These are phyloP conservation scores for Claviceps africana DNA, from an alignment of 2,329 filamentous ascomycete species.

Conservation along the genomic window DNA sequence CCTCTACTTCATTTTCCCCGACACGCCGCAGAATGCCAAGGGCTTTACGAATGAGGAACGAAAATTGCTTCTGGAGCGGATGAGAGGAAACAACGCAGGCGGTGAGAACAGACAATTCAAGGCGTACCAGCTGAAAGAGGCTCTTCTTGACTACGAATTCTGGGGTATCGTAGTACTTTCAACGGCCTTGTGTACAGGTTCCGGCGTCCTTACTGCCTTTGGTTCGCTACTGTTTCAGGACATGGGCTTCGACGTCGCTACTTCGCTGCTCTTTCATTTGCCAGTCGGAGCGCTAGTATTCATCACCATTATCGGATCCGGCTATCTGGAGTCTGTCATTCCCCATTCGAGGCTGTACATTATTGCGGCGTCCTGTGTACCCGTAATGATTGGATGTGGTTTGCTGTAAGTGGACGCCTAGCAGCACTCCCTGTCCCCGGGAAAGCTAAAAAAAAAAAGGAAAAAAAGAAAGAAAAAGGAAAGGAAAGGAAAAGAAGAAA, in stretches of 20 bases:
- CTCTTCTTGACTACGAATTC: constrained; percentile 15
- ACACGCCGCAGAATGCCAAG: constrained; percentile 16
- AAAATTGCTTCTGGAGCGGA: constrained; percentile 12
- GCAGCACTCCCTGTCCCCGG: no score
- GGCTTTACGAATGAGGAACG: constrained; percentile 17
- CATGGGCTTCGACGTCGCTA: constrained; percentile 20
- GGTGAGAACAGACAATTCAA: constrained; percentile 15
- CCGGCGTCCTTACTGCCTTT: constrained; percentile 17
- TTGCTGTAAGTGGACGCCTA: constrained; percentile 12
- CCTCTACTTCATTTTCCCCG: constrained; percentile 16
- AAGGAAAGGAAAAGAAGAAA: no score
- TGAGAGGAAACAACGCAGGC: constrained; percentile 16
- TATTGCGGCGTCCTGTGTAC: constrained; percentile 13
- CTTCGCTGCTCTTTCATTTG: constrained; percentile 18
- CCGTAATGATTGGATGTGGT: constrained; percentile 16
- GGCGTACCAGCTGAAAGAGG: constrained; percentile 14
- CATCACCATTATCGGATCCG: constrained; percentile 16
- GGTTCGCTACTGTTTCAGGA: constrained; percentile 20
- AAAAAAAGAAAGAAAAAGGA: background rate
- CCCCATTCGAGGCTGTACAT: constrained; percentile 15
- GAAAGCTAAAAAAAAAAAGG: background rate
- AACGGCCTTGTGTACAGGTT: constrained; percentile 16
- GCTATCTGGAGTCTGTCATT: constrained; percentile 14
- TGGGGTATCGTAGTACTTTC: constrained; percentile 17
- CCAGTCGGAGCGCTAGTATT: constrained; percentile 14